Base-by-base conservation (phyloP, 805 yeast species). In the Lipomyces sp. region DNA sequence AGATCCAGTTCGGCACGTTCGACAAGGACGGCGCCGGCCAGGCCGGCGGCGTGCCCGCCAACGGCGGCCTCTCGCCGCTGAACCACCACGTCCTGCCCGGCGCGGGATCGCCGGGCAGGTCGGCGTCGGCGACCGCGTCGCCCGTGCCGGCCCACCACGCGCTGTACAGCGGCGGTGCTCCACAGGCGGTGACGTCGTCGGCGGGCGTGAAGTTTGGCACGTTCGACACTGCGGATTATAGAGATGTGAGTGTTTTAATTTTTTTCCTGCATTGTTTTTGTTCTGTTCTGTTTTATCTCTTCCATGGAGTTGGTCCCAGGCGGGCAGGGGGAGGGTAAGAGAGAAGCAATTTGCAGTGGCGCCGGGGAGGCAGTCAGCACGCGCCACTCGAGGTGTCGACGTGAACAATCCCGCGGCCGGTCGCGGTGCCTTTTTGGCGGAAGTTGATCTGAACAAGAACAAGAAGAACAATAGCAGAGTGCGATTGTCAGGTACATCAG, bases 1-100 rank as follows among this genome's bases (percentile, higher is more conserved):
- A 51, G 7, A 49, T 55, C 28, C 60, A 50, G 45, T 56, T 56
- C 36, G 60, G 60, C 21, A 45, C 60, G 3, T 53, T 56, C 31
- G 44, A 43, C 22, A 44, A 48, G 14, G 32, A 36, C 42, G 44
- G 48, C 19, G 23, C 35, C 14, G 39, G 23, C 18, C 4, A 43
- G 6, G 13, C 40, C 6, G 35, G 31, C 11, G 32, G 35, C n/a
- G 3, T 32, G 6, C 10, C 44, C 6, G 35, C 34, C 18, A 28
- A 45, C 14, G 45, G 50, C 29, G 29, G 29, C 3, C 31, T 24
- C 22, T 39, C 45, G 36, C 40, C 45, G 6, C 19, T 19, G 44
- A 18, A 14, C 8, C 43, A 22, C 21, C 45, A 42, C 29, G 18
- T 21, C 21, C 43, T 29, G 37, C 19, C 35, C 13, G 23, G 22